phyloP scores from a whole-genome alignment of 768 basidiomycete genomes.

The Candolleomyces efflorescens region DNA sequence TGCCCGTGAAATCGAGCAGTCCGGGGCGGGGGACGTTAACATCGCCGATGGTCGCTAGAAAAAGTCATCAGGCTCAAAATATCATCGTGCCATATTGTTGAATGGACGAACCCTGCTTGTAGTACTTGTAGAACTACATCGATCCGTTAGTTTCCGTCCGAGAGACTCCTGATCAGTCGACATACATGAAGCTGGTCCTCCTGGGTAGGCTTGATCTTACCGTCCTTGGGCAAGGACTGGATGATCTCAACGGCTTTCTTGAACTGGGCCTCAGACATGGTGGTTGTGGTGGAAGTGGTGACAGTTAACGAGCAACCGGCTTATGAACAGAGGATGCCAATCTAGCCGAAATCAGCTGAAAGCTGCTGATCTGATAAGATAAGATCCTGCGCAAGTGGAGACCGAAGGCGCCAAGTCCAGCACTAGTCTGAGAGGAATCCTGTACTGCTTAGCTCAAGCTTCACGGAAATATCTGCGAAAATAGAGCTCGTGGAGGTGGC shows the following conservation, averaged over 20 bases:
- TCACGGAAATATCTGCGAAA: too few species aligned
- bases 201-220: conserved; percentile 67
- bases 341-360: too few species aligned
- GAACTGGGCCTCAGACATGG: conserved; percentile 72
- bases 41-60: conserved; percentile 69
- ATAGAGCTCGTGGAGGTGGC: too few species aligned
- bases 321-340: too few species aligned
- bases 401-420: too few species aligned
- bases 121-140: conserved; percentile 85
- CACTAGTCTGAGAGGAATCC: too few species aligned
- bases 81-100: neutral
- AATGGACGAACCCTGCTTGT: conserved; percentile 74
- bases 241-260: conserved; percentile 71
- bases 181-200: conserved; percentile 80
- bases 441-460: too few species aligned
- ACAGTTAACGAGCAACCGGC: neutral
- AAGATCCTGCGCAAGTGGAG: too few species aligned
- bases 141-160: conserved; percentile 3
- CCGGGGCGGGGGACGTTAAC: conserved; percentile 62
- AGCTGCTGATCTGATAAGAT: too few species aligned
- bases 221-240: conserved; percentile 67
- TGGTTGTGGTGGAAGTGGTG: conserved; percentile 11
- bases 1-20: conserved; percentile 80
- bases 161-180: conserved; percentile 15
- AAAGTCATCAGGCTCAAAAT: neutral